Evolutionary conservation across 106 monocot species (phyloP), one percentile per base, ranked within the genome.

Genomic region (Phalaenopsis equestris): DNA sequence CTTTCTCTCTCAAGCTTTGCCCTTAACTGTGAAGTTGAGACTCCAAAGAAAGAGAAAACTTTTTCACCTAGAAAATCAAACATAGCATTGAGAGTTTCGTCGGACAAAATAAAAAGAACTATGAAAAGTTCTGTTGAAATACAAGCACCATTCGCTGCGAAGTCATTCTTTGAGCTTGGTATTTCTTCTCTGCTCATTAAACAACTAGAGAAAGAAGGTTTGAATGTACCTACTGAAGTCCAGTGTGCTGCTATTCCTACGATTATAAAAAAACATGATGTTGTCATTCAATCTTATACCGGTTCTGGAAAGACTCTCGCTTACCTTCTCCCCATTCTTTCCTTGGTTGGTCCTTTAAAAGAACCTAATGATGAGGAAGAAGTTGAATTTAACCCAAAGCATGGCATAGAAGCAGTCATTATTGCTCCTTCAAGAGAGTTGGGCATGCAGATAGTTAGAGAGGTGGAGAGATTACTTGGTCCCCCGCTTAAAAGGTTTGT

Each of bases 281-380:
- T 91, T 39, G 88, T 98, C 38, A 91, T 98, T 64, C 98, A 98
- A 75, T 98, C 98, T 7, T 98, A 94, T 80, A 98, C 98, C n/a
- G 98, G 98, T 72, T 98, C 98, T 41, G 98, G 98, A 18, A 98
- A 98, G 82, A 98, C 98, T 15, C 87, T 98, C 75, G 98, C 98
- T 45, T 98, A 98, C 80, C 87, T 98, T 82, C 90, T 98, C 56
- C 98, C 98, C 17, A 94, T 98, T 78, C 92, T 98, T 21, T 94
- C 90, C 17, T 49, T 84, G 38, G 55, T 98, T 18, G 92, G 94
- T 37, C 98, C 98, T n/a, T 77, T 94, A 18, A 94, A 87, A 67
- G 67, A 84, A 77, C 48, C 79, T 38, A 45, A 75, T 75, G 72
- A 41, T 12, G 18, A 18, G 42, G 87, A 84, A 80, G 83, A 55